Evolutionary conservation across 164 flowering plant species (phyloP).

Genomic region (Stephania cephalantha): DNA sequence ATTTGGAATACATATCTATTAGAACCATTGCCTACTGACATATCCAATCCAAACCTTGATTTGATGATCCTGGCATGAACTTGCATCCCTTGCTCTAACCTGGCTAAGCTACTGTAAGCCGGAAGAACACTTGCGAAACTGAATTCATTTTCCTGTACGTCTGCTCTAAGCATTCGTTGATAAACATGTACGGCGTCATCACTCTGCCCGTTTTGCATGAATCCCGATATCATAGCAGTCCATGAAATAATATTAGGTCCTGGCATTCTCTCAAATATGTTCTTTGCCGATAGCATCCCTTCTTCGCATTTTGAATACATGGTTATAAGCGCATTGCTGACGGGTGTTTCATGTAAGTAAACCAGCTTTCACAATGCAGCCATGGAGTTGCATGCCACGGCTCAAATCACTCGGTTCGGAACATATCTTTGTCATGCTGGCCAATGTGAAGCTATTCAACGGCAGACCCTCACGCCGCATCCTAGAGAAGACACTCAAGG

Average conservation of each 20-base stretch:
- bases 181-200: slow-evolving; percentile 25
- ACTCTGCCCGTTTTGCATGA: slow-evolving; percentile 22
- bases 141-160: slow-evolving; percentile 26
- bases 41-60: slow-evolving; percentile 15
- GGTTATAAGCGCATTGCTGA: slow-evolving; percentile 25
- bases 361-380: slow-evolving; percentile 20
- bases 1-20: slow-evolving; percentile 31
- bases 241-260: slow-evolving; percentile 24
- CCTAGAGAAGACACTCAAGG: slow-evolving; percentile 17
- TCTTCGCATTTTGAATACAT: slow-evolving; percentile 29
- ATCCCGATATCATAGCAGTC: slow-evolving; percentile 27
- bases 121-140: slow-evolving; percentile 29
- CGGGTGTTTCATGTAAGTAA: slow-evolving; percentile 22
- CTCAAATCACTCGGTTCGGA: slow-evolving; percentile 19
- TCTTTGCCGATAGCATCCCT: slow-evolving; percentile 16
- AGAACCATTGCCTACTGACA: slow-evolving; percentile 28
- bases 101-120: slow-evolving; percentile 23
- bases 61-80: slow-evolving; percentile 28
- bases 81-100: slow-evolving; percentile 27
- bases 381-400: slow-evolving; percentile 23
- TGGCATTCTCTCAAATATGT: slow-evolving; percentile 13
- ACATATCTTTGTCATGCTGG: slow-evolving; percentile 24
- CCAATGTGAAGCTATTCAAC: slow-evolving; percentile 26
- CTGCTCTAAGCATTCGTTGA: slow-evolving; percentile 20
- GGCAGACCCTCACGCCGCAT: slow-evolving; percentile 18